These are phyloP conservation scores for Solanum chmielewskii DNA, from an alignment of 257 asterid genomes.

Conservation along the genomic window DNA sequence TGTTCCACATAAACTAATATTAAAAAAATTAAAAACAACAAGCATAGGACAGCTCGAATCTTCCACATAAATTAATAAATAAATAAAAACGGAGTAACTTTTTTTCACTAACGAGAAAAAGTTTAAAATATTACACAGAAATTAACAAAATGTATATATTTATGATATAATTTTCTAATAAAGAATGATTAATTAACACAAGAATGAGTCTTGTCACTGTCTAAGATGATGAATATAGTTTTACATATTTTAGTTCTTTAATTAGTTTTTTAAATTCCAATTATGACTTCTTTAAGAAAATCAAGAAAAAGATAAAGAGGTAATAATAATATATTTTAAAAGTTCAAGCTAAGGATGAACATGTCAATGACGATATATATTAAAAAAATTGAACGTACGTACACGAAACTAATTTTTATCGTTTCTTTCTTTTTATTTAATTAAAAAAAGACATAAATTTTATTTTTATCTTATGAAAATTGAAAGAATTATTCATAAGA, in stretches of 20 bases:
- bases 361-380: neutral
- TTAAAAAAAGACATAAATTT: too few relatives aligned
- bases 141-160: neutral
- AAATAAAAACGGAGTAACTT: neutral
- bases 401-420: neutral
- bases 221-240: neutral
- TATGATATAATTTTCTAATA: neutral
- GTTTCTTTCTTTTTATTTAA: neutral
- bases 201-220: neutral
- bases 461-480: too few relatives aligned
- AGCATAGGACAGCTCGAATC: neutral
- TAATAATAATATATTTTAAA: too few relatives aligned
- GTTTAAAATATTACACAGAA: neutral
- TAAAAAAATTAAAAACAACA: neutral
- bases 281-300: neutral
- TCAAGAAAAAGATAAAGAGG: neutral
- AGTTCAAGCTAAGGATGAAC: neutral
- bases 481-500: neutral
- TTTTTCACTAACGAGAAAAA: neutral
- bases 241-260: neutral
- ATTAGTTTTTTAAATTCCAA: neutral
- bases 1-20: neutral
- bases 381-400: neutral
- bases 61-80: neutral
- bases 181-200: neutral